Base-by-base conservation (phyloP, 1,284 basidiomycete genomes). In the Sporisorium exsertum region DNA sequence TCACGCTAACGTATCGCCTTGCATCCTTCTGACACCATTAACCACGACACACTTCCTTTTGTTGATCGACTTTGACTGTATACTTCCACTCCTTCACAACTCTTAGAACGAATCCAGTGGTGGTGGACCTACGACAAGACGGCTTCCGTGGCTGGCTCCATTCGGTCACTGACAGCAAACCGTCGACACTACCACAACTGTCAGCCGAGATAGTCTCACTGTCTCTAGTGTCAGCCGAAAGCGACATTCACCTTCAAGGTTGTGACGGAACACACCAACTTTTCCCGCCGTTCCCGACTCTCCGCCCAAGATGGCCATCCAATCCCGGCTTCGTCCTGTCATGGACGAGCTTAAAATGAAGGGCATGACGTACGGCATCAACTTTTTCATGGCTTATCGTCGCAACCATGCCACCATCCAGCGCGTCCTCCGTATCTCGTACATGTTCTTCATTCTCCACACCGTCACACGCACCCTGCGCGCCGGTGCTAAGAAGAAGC, bases 391-490 rank as follows among this genome's bases (percentile, higher is more conserved):
- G 59, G 73, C 72, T 56, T 84, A 84, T 37, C 55, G 71, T 26
- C 71, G 69, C 35, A 84, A 84, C 52, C 80, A 84, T 62, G 71
- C 67, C 20, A 51, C 56, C 35, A 82, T 84, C 33, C 83, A 84
- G 53, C 62, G 78, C 7, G 60, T 78, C 6, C 65, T 84, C 7
- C 76, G 72, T 6, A 45, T 82, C 33, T 35, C 58, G 22, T 83
- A 82, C 71, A 70, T 83, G 33, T 16, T 65, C 42, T 81, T 80
- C 53, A 76, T 83, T 45, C 49, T 79, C 10, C 52, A 63, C 42
- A 74, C 29, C 40, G 56, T 81, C 52, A 77, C 74, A 20, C 50
- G 65, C 8, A 77, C 78, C 20, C 64, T 84, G 16, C 73, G 64
- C 27, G 67, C 70, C 22, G 77, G 73, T n/a, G 59, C 70, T 18